These are phyloP conservation scores for Colletotrichum trifolii DNA, from an alignment of 2,329 filamentous ascomycete genomes.

Conservation along the genomic window DNA sequence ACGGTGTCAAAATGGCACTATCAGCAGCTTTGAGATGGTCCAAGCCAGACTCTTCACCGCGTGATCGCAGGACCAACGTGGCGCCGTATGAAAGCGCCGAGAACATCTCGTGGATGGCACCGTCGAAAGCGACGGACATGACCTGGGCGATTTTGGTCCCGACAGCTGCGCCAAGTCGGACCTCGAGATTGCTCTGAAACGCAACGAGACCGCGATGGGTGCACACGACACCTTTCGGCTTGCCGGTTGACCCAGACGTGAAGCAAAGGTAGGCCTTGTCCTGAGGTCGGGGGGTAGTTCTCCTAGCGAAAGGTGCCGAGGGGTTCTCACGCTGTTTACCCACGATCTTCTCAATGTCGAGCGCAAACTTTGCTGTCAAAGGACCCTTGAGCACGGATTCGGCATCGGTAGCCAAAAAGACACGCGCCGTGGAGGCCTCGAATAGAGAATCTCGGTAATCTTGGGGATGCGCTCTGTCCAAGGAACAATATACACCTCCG, in stretches of 20 bases:
- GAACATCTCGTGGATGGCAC: constrained; percentile 54
- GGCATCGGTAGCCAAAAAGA: constrained; percentile 41
- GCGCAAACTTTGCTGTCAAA: background rate
- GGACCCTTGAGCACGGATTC: background rate
- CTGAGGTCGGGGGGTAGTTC: background rate
- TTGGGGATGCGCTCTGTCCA: constrained; percentile 41
- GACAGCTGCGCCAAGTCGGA: background rate
- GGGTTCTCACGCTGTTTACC: background rate
- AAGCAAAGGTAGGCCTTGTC: constrained; percentile 53
- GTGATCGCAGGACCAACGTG: constrained; percentile 47
- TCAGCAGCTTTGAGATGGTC: constrained; percentile 44
- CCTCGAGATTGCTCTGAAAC: background rate
- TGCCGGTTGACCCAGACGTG: constrained; percentile 57
- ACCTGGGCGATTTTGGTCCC: constrained; percentile 47
- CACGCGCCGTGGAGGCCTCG: constrained; percentile 37
- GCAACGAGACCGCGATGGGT: constrained; percentile 40
- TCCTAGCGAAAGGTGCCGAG: background rate
- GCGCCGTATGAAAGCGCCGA: constrained; percentile 52
- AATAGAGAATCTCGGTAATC: constrained; percentile 40
- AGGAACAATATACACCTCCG: constrained; percentile 46
- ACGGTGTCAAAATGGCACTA: constrained; percentile 52
- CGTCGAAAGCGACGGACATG: constrained; percentile 57
- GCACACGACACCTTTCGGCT: constrained; percentile 54
- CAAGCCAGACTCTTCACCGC: constrained; percentile 41
- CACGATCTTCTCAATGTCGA: background rate